Percentiles rank a stretch among this genome's conserved stretches.
Evolutionary conservation across 208 protist genomes (phyloP).

Genomic region (Balamuthia mandrillaris): DNA sequence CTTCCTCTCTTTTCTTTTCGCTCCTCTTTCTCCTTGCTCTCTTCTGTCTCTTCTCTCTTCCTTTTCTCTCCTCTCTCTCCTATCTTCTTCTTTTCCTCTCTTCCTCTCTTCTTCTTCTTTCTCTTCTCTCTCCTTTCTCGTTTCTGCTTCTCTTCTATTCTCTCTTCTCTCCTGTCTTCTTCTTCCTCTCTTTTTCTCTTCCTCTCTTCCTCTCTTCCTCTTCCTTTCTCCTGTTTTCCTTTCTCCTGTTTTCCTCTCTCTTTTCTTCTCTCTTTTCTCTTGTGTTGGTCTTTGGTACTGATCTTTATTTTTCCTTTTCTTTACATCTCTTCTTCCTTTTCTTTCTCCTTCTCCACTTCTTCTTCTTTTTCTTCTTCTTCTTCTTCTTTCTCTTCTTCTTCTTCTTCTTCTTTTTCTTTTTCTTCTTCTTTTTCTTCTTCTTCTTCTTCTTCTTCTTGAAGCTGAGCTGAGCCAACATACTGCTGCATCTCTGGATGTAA

Average conservation of each 20-base stretch:
- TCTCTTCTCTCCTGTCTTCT: neutral
- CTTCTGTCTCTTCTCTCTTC: neutral
- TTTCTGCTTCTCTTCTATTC: neutral
- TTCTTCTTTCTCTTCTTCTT: neutral
- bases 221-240: neutral
- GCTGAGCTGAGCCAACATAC: too few species aligned
- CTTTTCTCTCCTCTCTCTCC: neutral
- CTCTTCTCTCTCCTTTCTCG: neutral
- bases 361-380: neutral
- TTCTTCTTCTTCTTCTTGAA: neutral
- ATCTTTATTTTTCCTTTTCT: neutral
- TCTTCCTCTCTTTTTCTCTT: neutral
- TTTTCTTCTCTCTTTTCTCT: neutral
- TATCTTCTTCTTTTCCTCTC: neutral
- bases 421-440: neutral
- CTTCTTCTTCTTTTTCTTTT: neutral
- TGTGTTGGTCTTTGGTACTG: neutral
- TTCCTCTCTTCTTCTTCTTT: neutral
- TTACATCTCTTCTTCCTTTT: neutral
- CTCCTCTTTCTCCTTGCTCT: neutral
- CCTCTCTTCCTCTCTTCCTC: neutral
- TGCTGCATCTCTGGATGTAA: too few species aligned
- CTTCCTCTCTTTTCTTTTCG: neutral
- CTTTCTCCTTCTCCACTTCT: too few species aligned
- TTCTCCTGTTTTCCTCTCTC: neutral